Base-by-base conservation (phyloP, 306 rosid genomes). In the Arachis hypogaea region DNA sequence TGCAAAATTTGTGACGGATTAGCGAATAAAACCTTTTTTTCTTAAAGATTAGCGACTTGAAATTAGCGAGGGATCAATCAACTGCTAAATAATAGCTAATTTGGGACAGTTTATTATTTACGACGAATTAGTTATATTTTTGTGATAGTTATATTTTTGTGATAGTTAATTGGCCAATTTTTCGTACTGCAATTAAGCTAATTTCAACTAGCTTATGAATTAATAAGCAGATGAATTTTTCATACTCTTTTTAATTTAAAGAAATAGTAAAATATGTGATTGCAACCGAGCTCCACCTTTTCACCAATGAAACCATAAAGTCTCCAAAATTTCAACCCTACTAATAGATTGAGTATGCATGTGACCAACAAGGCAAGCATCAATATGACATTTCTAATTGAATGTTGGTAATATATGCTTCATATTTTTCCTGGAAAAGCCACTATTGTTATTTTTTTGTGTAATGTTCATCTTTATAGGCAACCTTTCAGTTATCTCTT, bases 401-500 rank as follows among this genome's bases (percentile, higher is more conserved):
- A 58, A 46, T 58, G 36, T 61, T 40, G 45, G 14, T 22, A 22
- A 33, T 33, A 33, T 33, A 60, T 29, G 64, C 70, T 78, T 71
- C 45, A 36, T 3, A 78, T 56, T 29, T 38, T 72, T 36, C 41
- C 46, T 44, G 40, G 46, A 18, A 45, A 45, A 44, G 28, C 56
- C 61, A 66, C 49, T 69, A 38, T 66, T 28, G 68, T 38, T 47
- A 47, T 38, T 47, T 11, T 11, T 1, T 12, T 22, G 29, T 45
- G 66, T 2, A 45, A 72, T 9, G 14, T 58, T 58, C 33, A 33
- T 44, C 11, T 55, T 29, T 43, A 12, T 74, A 8, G 28, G 18
- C 36, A 74, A 0, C 46, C 9, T 63, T 63, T 12, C 1, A 10
- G 7, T 54, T 36, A 58, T 57, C 7, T 72, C 12, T 51, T 69